These are phyloP conservation scores for Takakia lepidozioides DNA, from an alignment of 225 moss, liverwort and hornwort genomes.

Conservation along the genomic window DNA sequence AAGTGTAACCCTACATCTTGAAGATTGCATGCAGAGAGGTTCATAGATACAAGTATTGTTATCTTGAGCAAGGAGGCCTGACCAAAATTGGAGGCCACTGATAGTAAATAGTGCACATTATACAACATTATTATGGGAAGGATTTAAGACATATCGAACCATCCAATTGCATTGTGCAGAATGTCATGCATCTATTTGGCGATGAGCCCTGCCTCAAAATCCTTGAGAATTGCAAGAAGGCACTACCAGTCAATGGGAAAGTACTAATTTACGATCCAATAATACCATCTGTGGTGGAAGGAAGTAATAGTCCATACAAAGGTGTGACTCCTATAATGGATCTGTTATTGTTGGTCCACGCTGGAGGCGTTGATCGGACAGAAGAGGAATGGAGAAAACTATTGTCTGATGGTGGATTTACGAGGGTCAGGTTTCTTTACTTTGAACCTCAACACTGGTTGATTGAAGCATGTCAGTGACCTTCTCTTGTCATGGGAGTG, in stretches of 20 bases:
- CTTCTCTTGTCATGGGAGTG: too few species aligned
- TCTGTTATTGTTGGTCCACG: slow-evolving; percentile 10
- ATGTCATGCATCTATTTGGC: slow-evolving; percentile 22
- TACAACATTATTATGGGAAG: too few species aligned
- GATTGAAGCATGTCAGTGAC: slow-evolving; percentile 14
- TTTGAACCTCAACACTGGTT: slow-evolving; percentile 15
- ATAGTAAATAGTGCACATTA: too few species aligned
- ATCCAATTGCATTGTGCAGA: slow-evolving; percentile 5
- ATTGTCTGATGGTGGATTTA: slow-evolving; percentile 11
- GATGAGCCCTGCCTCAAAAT: slow-evolving; percentile 9
- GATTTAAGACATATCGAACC: too few species aligned
- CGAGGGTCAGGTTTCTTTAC: slow-evolving; percentile 4
- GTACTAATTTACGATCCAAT: slow-evolving; percentile 19
- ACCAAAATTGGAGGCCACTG: too few species aligned
- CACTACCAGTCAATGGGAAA: slow-evolving; percentile 16
- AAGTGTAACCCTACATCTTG: too few species aligned
- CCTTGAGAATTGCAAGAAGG: slow-evolving; percentile 16
- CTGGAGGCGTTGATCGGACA: slow-evolving; percentile 13
- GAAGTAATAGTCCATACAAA: slow-evolving; percentile 6
- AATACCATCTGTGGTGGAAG: slow-evolving; percentile 10
- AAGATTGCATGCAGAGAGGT: too few species aligned
- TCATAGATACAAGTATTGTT: too few species aligned
- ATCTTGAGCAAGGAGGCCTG: too few species aligned
- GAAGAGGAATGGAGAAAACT: slow-evolving; percentile 25
- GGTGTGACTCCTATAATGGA: slow-evolving; percentile 3